Evolutionary conservation across 257 asterid species (phyloP).

Genomic region (Striga asiatica): DNA sequence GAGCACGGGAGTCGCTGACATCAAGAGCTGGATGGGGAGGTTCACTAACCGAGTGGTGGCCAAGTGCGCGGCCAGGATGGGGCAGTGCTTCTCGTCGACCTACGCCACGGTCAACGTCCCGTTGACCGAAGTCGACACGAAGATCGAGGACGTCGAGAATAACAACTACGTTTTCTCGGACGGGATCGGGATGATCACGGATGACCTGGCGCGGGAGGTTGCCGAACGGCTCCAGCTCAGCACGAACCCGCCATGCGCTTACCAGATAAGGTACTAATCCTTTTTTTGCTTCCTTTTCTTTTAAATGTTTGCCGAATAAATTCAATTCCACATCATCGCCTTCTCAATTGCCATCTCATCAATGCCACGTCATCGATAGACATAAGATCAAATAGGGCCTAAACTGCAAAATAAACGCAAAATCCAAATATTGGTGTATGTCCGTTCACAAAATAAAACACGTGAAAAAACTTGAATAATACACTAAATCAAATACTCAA

Average conservation of each 20-base stretch:
- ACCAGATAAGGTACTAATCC: too few species aligned
- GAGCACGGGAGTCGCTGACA: slow-evolving; percentile 22
- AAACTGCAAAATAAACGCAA: too few species aligned
- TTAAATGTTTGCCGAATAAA: too few species aligned
- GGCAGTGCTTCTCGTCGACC: slow-evolving; percentile 92
- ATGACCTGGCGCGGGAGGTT: slow-evolving; percentile 66
- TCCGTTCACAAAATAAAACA: too few species aligned
- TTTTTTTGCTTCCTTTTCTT: too few species aligned
- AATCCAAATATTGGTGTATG: too few species aligned
- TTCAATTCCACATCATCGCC: too few species aligned
- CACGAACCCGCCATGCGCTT: slow-evolving; percentile 62
- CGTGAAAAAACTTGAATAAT: too few species aligned
- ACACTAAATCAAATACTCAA: too few species aligned
- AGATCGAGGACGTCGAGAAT: slow-evolving; percentile 46
- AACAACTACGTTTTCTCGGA: slow-evolving; percentile 69
- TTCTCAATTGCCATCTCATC: too few species aligned
- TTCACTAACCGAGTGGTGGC: slow-evolving; percentile 55
- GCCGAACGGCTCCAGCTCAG: slow-evolving; percentile 56
- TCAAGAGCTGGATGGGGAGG: slow-evolving; percentile 78
- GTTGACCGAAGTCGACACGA: slow-evolving; percentile 19
- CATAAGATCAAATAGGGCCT: too few species aligned
- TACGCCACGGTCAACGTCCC: slow-evolving; percentile 83
- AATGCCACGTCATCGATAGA: too few species aligned
- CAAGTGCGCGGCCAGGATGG: slow-evolving; percentile 92
- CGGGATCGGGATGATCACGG: slow-evolving; percentile 73